Conservation (phyloP, 345 rosid species). For the Citrus sp. region DNA sequence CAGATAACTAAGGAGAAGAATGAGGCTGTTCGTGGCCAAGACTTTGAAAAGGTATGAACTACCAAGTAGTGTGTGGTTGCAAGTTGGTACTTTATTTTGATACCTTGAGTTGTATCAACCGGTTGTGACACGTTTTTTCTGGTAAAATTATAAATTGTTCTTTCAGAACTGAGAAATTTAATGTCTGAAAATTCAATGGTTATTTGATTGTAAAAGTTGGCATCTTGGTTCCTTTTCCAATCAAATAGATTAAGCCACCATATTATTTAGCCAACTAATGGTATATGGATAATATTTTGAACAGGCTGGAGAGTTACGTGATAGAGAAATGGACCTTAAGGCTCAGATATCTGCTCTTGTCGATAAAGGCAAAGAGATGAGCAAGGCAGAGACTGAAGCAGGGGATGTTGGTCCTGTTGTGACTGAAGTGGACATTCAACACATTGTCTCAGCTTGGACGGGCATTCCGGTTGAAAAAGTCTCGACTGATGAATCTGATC, state of each 20-base stretch:
- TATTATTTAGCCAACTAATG: not conserved
- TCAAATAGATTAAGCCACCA: not conserved
- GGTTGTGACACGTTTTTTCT: not conserved
- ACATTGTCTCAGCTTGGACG: slow-evolving; percentile 92
- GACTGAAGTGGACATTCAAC: slow-evolving; percentile 86
- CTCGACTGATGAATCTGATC: slow-evolving; percentile 90
- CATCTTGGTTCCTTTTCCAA: not conserved
- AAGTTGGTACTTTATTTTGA: not conserved
- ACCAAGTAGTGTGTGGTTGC: not conserved
- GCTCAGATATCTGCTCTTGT: slow-evolving; percentile 78
- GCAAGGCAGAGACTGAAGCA: slow-evolving; percentile 87
- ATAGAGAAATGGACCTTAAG: slow-evolving; percentile 92
- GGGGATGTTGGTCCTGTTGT: slow-evolving; percentile 85
- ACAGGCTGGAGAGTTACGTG: slow-evolving; percentile 96
- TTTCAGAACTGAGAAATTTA: not conserved
- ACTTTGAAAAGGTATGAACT: slow-evolving; percentile 79
- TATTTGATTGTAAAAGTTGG: not conserved
- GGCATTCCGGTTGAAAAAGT: slow-evolving; percentile 99
- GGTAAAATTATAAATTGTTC: not conserved
- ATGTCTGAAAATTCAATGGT: not conserved
- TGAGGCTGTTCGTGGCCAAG: slow-evolving; percentile 93
- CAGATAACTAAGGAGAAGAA: slow-evolving; percentile 94
- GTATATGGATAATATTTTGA: slow-evolving; percentile 5
- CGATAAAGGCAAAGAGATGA: slow-evolving; percentile 92
- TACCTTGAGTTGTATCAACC: not conserved